Percentiles rank a stretch among this genome's conserved stretches.
Evolutionary conservation across 2,329 filamentous ascomycete species (phyloP).

Genomic region (Curvularia eragrostidis): DNA sequence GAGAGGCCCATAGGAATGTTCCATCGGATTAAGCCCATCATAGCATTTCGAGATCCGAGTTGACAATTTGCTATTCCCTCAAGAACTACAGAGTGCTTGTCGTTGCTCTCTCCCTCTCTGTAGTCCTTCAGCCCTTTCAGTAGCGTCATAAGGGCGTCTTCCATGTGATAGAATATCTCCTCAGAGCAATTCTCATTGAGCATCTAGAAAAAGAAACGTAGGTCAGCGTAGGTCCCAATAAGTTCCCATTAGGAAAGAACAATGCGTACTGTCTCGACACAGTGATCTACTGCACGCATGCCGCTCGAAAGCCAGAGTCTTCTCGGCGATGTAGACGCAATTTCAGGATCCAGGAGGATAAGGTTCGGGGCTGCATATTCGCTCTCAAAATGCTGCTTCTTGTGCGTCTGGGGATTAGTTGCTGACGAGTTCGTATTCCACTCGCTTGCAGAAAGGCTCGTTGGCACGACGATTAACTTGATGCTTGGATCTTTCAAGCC

Average conservation of each 20-base stretch:
- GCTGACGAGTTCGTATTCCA: constrained; percentile 33
- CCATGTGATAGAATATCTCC: constrained; percentile 27
- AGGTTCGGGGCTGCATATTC: constrained; percentile 27
- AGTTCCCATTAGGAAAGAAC: not conserved
- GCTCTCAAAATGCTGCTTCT: constrained; percentile 37
- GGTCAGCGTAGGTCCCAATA: not conserved
- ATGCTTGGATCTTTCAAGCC: constrained; percentile 22
- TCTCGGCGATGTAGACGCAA: constrained; percentile 33
- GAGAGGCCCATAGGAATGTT: constrained; percentile 29
- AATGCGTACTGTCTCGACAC: constrained; percentile 31
- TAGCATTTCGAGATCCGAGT: constrained; percentile 29
- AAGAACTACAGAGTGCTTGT: constrained; percentile 18
- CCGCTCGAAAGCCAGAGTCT: constrained; percentile 38
- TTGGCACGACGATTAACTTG: constrained; percentile 33
- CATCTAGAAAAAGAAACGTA: constrained; percentile 7
- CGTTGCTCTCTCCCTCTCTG: constrained; percentile 25
- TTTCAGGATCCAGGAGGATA: constrained; percentile 32
- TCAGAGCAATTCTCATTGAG: constrained; percentile 21
- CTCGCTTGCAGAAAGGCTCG: constrained; percentile 35
- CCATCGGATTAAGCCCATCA: constrained; percentile 30
- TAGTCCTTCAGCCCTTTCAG: constrained; percentile 27
- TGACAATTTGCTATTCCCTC: constrained; percentile 31
- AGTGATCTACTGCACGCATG: constrained; percentile 40
- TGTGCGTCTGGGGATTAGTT: constrained; percentile 27
- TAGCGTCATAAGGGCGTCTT: constrained; percentile 32